Conservation (phyloP, 768 basidiomycete genomes). For the Hericium coralloides region DNA sequence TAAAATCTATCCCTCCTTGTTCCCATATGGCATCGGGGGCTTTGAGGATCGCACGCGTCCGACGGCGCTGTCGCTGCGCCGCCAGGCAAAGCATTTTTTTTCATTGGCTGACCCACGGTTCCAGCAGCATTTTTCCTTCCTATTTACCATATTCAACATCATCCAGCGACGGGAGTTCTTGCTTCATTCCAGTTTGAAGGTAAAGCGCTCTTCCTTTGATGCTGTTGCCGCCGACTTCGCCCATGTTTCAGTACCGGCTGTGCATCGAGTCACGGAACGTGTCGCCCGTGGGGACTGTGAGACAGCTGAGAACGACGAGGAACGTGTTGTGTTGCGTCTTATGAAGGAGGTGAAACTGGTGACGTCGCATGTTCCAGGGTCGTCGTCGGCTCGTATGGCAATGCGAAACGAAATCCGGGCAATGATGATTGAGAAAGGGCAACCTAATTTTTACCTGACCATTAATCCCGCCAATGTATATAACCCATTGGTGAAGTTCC, state of each 20-base stretch:
- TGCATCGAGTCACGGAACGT: conserved; percentile 14
- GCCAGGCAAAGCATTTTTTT: conserved; percentile 27
- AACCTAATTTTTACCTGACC: conserved; percentile 35
- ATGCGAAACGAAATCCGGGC: too few relatives aligned
- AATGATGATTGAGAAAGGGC: conserved; percentile 18
- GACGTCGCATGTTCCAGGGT: conserved; percentile 18
- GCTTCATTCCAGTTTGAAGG: conserved; percentile 24
- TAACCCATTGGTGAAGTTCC: conserved; percentile 33
- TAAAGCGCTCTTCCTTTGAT: conserved; percentile 20
- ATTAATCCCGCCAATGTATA: conserved; percentile 37
- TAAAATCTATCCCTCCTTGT: conserved; percentile 33
- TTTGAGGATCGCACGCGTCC: conserved; percentile 25
- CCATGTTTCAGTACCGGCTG: conserved; percentile 16
- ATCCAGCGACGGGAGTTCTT: conserved; percentile 25
- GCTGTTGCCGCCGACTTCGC: too few relatives aligned
- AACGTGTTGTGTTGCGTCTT: conserved; percentile 19
- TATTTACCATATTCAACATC: conserved; percentile 33
- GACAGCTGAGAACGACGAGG: conserved; percentile 16
- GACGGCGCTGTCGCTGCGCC: conserved; percentile 19
- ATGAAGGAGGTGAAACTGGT: conserved; percentile 18
- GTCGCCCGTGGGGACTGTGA: neutral
- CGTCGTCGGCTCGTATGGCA: conserved; percentile 18
- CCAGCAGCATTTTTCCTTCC: conserved; percentile 32
- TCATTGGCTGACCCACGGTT: conserved; percentile 25
- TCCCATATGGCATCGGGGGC: conserved; percentile 36